Evolutionary conservation across 352 stramenopile genomes (phyloP).

Genomic region (Phytophthora idaei): DNA sequence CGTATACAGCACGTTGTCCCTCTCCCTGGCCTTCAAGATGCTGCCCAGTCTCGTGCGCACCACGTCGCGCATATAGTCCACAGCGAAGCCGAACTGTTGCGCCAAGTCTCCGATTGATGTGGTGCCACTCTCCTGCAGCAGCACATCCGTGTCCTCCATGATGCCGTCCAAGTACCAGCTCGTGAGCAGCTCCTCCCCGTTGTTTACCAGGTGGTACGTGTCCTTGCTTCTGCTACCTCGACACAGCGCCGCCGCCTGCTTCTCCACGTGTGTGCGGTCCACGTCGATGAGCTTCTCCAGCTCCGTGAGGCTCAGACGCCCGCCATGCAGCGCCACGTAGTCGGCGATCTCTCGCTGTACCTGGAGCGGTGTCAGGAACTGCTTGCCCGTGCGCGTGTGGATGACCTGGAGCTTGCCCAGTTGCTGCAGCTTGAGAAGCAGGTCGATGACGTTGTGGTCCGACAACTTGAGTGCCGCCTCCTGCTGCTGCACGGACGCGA

Average conservation of each 20-base stretch:
- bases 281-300: constrained; percentile 75
- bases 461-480: constrained; percentile 79
- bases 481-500: constrained; percentile 82
- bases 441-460: constrained; percentile 83
- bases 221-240: constrained; percentile 36
- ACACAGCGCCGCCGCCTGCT: constrained; percentile 56
- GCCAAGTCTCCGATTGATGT: constrained; percentile 73
- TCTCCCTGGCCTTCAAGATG: constrained; percentile 67
- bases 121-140: constrained; percentile 76
- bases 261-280: constrained; percentile 75
- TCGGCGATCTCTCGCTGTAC: constrained; percentile 79
- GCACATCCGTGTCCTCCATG: constrained; percentile 81
- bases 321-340: constrained; percentile 67
- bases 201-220: constrained; percentile 67
- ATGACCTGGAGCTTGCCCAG: constrained; percentile 79
- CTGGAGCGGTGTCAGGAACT: constrained; percentile 78
- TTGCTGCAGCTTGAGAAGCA: constrained; percentile 79
- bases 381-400: constrained; percentile 81
- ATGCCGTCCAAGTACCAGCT: constrained; percentile 86
- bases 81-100: constrained; percentile 81
- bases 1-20: constrained; percentile 78
- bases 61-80: constrained; percentile 86
- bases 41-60: constrained; percentile 62
- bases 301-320: constrained; percentile 68
- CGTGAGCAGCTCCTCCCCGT: constrained; percentile 80